phyloP scores from a whole-genome alignment of 805 yeast species.

The Saccharomyces eubayanus region DNA sequence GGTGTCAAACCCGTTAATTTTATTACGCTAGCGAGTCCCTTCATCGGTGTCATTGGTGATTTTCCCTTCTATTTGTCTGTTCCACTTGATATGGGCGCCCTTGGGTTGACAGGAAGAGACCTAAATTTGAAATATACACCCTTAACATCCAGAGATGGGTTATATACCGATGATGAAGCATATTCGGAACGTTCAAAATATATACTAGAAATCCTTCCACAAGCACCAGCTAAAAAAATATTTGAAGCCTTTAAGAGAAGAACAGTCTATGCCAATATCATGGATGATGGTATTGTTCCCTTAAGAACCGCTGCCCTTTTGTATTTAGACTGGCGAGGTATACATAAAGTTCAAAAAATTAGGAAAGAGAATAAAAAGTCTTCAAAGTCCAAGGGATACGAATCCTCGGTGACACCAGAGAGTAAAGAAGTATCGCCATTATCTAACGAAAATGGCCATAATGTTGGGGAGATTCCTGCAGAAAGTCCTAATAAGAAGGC shows the following conservation, averaged over 20 bases:
- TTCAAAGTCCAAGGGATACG: not conserved
- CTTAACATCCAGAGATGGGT: conserved; percentile 21
- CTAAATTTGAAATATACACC: conserved; percentile 53
- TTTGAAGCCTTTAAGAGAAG: conserved; percentile 58
- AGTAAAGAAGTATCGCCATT: not conserved
- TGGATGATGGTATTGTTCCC: conserved; percentile 95
- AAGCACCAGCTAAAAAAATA: conserved; percentile 60
- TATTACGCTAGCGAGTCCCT: conserved; percentile 78
- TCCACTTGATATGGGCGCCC: conserved; percentile 77
- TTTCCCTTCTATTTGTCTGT: conserved; percentile 79
- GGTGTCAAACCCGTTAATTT: conserved; percentile 65
- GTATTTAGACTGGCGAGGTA: conserved; percentile 78
- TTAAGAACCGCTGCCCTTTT: conserved; percentile 79
- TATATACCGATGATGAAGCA: conserved; percentile 10
- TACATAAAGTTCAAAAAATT: conserved; percentile 42
- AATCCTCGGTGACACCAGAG: conserved; percentile 1
- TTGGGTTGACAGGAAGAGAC: conserved; percentile 92
- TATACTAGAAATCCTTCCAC: conserved; percentile 63
- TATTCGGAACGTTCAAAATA: conserved; percentile 36
- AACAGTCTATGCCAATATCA: conserved; percentile 80
- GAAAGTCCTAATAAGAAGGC: conserved; percentile 22
- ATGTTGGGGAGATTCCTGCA: conserved; percentile 22
- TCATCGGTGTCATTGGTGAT: conserved; percentile 80
- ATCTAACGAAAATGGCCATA: not conserved
- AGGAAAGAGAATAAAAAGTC: conserved; percentile 7